phyloP scores from a whole-genome alignment of 495 filamentous ascomycete species.

The Aspergillus heteromorphus region DNA sequence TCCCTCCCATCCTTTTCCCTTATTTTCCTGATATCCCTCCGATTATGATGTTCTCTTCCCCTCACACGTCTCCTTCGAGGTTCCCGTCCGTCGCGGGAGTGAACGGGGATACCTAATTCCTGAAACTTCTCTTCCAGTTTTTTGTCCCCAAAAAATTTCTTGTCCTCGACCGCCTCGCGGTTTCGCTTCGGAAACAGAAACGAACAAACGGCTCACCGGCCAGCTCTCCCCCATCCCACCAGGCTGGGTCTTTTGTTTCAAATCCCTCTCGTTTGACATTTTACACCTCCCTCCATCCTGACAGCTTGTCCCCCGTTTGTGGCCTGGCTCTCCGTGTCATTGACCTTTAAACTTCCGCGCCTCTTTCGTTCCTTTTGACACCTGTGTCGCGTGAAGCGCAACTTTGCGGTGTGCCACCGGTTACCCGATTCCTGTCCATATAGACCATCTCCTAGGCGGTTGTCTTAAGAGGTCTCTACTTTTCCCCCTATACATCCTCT shows the following conservation, averaged over 20 bases:
- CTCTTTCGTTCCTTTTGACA: conserved; percentile 8
- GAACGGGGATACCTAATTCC: conserved; percentile 37
- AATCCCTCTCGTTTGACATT: conserved; percentile 10
- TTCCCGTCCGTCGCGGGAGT: conserved; percentile 40
- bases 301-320: conserved; percentile 1
- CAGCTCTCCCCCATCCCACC: conserved; percentile 17
- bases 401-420: conserved; percentile 2
- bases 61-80: conserved; percentile 23
- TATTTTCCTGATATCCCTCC: conserved; percentile 24
- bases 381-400: conserved; percentile 10
- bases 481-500: conserved; percentile 5
- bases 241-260: conserved; percentile 13
- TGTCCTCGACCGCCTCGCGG: conserved; percentile 22
- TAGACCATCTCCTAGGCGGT: conserved; percentile 6
- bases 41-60: conserved; percentile 36
- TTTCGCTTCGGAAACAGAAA: conserved; percentile 13
- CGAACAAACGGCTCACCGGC: conserved; percentile 6
- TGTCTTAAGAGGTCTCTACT: background rate
- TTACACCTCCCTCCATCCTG: conserved; percentile 11
- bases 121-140: conserved; percentile 18
- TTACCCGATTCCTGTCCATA: conserved; percentile 7
- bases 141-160: conserved; percentile 25
- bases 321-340: conserved; percentile 4
- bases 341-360: conserved; percentile 3
- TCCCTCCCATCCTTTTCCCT: conserved; percentile 22